These are phyloP conservation scores for Micractinium conductrix DNA, from an alignment of 139 green algal species.

Conservation along the genomic window DNA sequence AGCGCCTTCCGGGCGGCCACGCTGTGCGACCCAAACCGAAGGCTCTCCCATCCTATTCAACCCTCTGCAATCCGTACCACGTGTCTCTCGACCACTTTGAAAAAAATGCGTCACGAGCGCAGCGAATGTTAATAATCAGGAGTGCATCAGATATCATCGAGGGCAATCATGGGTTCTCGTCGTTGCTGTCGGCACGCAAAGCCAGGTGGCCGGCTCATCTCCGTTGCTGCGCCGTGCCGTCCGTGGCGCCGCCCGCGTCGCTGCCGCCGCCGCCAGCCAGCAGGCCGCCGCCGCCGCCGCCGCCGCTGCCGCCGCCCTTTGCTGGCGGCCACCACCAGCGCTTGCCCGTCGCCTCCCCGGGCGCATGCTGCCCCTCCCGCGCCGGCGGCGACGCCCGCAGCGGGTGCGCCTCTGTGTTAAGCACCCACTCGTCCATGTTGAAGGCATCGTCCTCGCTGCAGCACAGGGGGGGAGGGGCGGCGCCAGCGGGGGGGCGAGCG, in stretches of 20 bases:
- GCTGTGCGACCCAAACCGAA: too few species aligned
- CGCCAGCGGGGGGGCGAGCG: too few species aligned
- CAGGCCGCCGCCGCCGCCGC: not conserved
- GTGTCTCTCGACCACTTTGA: too few species aligned
- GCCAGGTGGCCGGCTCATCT: not conserved
- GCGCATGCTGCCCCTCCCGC: not conserved
- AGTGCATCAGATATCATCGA: too few species aligned
- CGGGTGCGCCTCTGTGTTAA: constrained; percentile 89
- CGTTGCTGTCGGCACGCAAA: not conserved
- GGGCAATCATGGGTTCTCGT: too few species aligned
- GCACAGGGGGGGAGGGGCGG: not conserved
- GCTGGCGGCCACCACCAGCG: constrained; percentile 25
- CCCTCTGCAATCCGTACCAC: too few species aligned
- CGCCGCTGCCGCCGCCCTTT: not conserved
- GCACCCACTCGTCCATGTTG: constrained; percentile 76
- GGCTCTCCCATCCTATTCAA: too few species aligned
- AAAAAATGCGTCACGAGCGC: too few species aligned
- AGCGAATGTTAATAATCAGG: too few species aligned
- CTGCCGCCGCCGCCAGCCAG: not conserved
- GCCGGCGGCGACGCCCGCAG: constrained; percentile 31
- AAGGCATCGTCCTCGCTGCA: constrained; percentile 51
- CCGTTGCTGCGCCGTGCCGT: not conserved
- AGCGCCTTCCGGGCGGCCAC: too few species aligned
- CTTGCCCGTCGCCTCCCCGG: not conserved
- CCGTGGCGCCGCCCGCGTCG: not conserved